phyloP scores from a whole-genome alignment of 1,139 yeast genomes.

The Geotrichum restrictum region DNA sequence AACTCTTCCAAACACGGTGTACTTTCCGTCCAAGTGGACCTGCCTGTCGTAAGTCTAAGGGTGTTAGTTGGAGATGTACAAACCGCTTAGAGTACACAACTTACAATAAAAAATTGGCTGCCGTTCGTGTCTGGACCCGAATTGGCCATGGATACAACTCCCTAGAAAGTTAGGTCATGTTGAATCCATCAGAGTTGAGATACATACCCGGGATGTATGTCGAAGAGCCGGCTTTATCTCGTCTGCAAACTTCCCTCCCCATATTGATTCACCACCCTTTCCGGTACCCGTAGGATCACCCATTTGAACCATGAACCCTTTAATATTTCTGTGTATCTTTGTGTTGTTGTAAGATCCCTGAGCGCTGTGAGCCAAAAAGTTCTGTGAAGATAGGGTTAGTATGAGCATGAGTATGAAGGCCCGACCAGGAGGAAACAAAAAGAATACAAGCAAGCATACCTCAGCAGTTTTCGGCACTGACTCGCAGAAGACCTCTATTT shows the following conservation, averaged over 20 bases:
- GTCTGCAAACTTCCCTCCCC: slow-evolving; percentile 51
- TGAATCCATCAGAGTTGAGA: neutral
- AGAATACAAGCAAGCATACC: slow-evolving; percentile 24
- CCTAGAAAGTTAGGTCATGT: slow-evolving; percentile 27
- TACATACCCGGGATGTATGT: slow-evolving; percentile 44
- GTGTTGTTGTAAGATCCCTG: slow-evolving; percentile 44
- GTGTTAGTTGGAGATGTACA: neutral
- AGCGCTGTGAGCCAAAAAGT: slow-evolving; percentile 50
- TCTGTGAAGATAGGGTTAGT: slow-evolving; percentile 27
- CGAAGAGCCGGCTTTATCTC: slow-evolving; percentile 45
- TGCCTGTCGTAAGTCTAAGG: slow-evolving; percentile 39
- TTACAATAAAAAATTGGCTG: slow-evolving; percentile 44
- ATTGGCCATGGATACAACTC: slow-evolving; percentile 47
- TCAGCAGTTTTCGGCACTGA: slow-evolving; percentile 42
- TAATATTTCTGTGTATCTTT: slow-evolving; percentile 44
- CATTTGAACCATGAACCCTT: slow-evolving; percentile 48
- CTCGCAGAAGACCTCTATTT: slow-evolving; percentile 43
- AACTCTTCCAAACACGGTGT: slow-evolving; percentile 56
- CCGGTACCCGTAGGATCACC: slow-evolving; percentile 53
- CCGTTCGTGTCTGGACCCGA: slow-evolving; percentile 46
- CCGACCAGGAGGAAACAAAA: neutral
- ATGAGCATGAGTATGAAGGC: neutral
- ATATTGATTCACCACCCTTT: slow-evolving; percentile 49
- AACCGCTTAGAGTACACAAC: slow-evolving; percentile 20
- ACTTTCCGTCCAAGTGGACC: slow-evolving; percentile 50